phyloP scores from a whole-genome alignment of 768 basidiomycete genomes.

The Rhizopogon rudus region DNA sequence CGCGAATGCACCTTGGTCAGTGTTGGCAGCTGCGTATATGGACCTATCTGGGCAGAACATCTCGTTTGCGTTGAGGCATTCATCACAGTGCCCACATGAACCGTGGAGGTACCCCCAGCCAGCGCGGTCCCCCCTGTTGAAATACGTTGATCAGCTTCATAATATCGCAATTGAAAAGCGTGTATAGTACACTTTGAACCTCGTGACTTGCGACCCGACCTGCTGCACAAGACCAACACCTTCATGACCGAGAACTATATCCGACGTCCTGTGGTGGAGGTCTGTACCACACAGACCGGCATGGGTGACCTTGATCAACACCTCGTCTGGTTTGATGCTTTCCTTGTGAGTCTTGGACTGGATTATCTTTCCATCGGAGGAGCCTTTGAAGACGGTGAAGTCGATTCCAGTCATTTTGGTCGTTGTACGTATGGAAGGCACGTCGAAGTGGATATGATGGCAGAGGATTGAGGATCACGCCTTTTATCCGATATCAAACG shows the following conservation, averaged over 20 bases:
- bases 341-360: slow-evolving; percentile 11
- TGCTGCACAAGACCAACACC: slow-evolving; percentile 30
- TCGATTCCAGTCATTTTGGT: slow-evolving; percentile 13
- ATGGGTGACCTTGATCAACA: slow-evolving; percentile 28
- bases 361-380: slow-evolving; percentile 13
- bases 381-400: slow-evolving; percentile 28
- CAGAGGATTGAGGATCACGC: not conserved
- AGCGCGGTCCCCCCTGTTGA: slow-evolving; percentile 29
- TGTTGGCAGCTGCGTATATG: slow-evolving; percentile 20
- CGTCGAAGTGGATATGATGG: not conserved
- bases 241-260: slow-evolving; percentile 37
- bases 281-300: slow-evolving; percentile 36
- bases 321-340: slow-evolving; percentile 20
- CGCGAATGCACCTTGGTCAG: slow-evolving; percentile 31
- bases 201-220: slow-evolving; percentile 24
- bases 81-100: slow-evolving; percentile 27
- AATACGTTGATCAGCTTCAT: not conserved
- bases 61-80: slow-evolving; percentile 30
- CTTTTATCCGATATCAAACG: not conserved
- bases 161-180: not conserved
- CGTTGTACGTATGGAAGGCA: not conserved
- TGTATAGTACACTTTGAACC: slow-evolving; percentile 29
- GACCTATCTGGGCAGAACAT: slow-evolving; percentile 18
- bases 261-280: slow-evolving; percentile 24
- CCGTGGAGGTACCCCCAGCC: slow-evolving; percentile 32